Base-by-base conservation (phyloP, 2,329 filamentous ascomycete genomes). In the Dactylonectria estremocensis region DNA sequence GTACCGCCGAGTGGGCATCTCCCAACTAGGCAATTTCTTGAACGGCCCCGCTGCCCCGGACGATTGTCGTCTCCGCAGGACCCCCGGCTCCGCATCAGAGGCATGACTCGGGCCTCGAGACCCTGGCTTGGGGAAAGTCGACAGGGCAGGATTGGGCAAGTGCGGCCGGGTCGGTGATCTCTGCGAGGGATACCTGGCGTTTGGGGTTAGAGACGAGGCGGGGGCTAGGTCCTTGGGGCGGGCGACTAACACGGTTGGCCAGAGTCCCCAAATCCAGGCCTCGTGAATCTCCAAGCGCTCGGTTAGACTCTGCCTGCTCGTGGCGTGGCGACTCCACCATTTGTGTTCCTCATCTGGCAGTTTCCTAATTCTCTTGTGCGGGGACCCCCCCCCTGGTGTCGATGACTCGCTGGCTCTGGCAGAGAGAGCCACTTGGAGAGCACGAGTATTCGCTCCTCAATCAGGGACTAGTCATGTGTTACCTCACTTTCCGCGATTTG, bases 81-180 rank as follows among this genome's bases (percentile, higher is more conserved):
- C 31, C 22, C 46, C 6, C 24, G 24, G 18, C 33, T 53, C 50
- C 28, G 28, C 50, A 53, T 35, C 52, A 49, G 35, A 37, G 50
- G 52, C 52, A 43, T 62, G 60, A 62, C 60, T 62, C 52, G 60
- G 43, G 52, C 22, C 57, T 60, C 57, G n/a, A 22, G 22, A 37
- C 22, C 35, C 49, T 52, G n/a, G 14, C 45, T 4, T 14, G 31
- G n/a, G 10, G 18, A 33, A 16, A 58, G 24, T 58, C 55, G 28
- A n/a, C 40, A 20, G n/a, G 56, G 11, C 31, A 40, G 40, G 48
- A 55, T 64, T 60, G 55, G 62, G 62, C 54, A 64, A 48, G 48
- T 49, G 37, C 20, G 31, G n/a, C 55, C 62, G 55, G 3, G 16
- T 55, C 62, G 62, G 62, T 46, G 40, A 60, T 24, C 31, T 55